A percentile compares a stretch with the other conserved stretches of the same genome.
Evolutionary conservation across 371 early-diverging fungal genomes (phyloP).

Genomic region (Batrachochytrium dendrobatidis): DNA sequence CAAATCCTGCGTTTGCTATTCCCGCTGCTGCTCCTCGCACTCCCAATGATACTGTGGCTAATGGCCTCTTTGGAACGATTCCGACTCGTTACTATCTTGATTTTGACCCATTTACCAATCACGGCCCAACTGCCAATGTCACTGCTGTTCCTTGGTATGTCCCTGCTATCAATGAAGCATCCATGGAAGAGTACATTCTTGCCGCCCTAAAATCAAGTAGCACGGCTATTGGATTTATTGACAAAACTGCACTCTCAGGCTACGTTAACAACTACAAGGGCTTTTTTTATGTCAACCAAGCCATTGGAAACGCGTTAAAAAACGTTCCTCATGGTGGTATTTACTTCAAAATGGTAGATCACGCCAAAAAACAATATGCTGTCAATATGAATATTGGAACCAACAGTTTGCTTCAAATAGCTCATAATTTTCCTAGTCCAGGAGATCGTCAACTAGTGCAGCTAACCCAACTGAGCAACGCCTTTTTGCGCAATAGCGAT

Average conservation of each 20-base stretch:
- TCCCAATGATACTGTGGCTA: background rate
- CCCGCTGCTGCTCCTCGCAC: no score
- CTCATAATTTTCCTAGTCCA: constrained; percentile 44
- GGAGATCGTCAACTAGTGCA: constrained; percentile 45
- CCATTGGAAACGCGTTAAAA: constrained; percentile 8
- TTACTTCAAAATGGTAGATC: constrained; percentile 38
- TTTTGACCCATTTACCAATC: constrained; percentile 6
- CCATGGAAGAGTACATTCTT: constrained; percentile 11
- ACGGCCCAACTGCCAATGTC: constrained; percentile 34
- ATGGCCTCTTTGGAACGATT: constrained; percentile 18
- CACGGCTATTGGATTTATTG: constrained; percentile 10
- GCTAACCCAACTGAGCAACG: constrained; percentile 47
- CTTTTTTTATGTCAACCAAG: constrained; percentile 19
- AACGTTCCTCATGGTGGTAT: constrained; percentile 54
- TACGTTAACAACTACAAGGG: constrained; percentile 6
- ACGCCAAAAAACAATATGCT: constrained; percentile 26
- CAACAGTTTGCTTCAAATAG: constrained; percentile 39
- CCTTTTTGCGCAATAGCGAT: constrained; percentile 36
- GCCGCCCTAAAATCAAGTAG: constrained; percentile 6
- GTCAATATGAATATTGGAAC: constrained; percentile 50
- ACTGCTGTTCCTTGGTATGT: constrained; percentile 13
- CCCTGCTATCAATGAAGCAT: constrained; percentile 11
- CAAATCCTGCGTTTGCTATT: no score
- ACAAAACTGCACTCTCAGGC: constrained; percentile 19
- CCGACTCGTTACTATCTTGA: constrained; percentile 18